Evolutionary conservation across 202 grass and related monocot species (phyloP).

Genomic region (Tripidium arundinaceum): DNA sequence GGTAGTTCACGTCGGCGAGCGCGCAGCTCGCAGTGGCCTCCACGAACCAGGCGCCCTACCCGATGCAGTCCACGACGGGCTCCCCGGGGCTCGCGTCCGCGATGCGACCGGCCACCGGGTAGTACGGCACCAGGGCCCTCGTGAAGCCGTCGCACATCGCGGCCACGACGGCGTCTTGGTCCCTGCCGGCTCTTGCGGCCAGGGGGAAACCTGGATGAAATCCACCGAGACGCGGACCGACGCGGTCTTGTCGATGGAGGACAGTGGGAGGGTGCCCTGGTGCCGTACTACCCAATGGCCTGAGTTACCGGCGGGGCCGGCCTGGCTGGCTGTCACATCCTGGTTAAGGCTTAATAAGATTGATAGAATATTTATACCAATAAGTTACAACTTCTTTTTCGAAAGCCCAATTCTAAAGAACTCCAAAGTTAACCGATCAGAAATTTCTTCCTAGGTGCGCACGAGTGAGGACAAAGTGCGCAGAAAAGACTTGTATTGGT

Average conservation of each 20-base stretch:
- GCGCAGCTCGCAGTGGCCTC: conserved; percentile 59
- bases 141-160: conserved; percentile 64
- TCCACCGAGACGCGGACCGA: conserved; percentile 68
- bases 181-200: neutral
- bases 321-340: too few species aligned
- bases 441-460: too few species aligned
- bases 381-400: too few species aligned
- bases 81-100: conserved; percentile 45
- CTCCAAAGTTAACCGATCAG: too few species aligned
- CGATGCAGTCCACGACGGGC: conserved; percentile 59
- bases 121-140: conserved; percentile 65
- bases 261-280: conserved; percentile 54
- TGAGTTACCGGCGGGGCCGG: too few species aligned
- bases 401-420: too few species aligned
- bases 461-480: too few species aligned
- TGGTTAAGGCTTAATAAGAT: too few species aligned
- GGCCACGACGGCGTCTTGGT: conserved; percentile 19
- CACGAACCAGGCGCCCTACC: conserved; percentile 72
- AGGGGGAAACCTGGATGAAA: conserved; percentile 74
- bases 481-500: too few species aligned
- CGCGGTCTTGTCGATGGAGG: conserved; percentile 71
- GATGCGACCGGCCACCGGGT: conserved; percentile 65
- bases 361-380: too few species aligned
- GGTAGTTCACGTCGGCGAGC: conserved; percentile 62
- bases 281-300: too few species aligned